These are phyloP conservation scores for Besnoitia besnoiti DNA, from an alignment of 169 alveolate species.

Conservation along the genomic window DNA sequence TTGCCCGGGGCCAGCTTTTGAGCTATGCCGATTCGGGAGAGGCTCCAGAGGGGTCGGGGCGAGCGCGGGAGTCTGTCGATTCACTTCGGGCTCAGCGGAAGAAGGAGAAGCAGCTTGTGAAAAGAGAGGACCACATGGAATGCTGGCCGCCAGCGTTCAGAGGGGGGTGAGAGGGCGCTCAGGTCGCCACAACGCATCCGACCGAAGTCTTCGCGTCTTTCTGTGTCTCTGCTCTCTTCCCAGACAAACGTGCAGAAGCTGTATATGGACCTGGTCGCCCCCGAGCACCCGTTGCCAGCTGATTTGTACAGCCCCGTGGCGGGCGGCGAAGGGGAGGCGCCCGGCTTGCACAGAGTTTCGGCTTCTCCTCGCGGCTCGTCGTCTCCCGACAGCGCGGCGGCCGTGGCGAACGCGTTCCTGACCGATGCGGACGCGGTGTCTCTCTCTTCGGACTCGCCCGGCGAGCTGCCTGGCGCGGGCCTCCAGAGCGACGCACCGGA, in stretches of 20 bases:
- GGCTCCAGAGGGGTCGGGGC: too few relatives aligned
- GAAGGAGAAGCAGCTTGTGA: too few relatives aligned
- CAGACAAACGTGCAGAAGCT: conserved; percentile 60
- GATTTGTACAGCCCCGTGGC: background rate
- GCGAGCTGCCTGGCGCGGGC: background rate
- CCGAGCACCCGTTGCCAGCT: background rate
- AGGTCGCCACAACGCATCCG: too few relatives aligned
- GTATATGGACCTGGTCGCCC: conserved; percentile 7
- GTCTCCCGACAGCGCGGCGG: background rate
- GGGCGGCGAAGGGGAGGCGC: background rate
- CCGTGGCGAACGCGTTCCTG: background rate
- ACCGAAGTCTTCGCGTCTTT: background rate
- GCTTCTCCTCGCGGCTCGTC: background rate
- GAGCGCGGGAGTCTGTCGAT: too few relatives aligned
- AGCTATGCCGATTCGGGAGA: too few relatives aligned
- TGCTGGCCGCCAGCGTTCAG: too few relatives aligned
- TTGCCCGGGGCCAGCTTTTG: too few relatives aligned
- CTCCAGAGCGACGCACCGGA: background rate
- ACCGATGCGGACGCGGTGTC: conserved; percentile 3
- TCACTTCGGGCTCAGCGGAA: too few relatives aligned
- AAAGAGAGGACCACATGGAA: too few relatives aligned
- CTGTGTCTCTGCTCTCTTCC: background rate
- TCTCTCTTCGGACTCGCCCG: background rate
- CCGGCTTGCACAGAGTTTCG: background rate
- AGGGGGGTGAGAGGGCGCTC: too few relatives aligned